Evolutionary conservation across 345 rosid species (phyloP), one percentile per base, ranked within the genome.

Genomic region (Laguncularia racemosa): DNA sequence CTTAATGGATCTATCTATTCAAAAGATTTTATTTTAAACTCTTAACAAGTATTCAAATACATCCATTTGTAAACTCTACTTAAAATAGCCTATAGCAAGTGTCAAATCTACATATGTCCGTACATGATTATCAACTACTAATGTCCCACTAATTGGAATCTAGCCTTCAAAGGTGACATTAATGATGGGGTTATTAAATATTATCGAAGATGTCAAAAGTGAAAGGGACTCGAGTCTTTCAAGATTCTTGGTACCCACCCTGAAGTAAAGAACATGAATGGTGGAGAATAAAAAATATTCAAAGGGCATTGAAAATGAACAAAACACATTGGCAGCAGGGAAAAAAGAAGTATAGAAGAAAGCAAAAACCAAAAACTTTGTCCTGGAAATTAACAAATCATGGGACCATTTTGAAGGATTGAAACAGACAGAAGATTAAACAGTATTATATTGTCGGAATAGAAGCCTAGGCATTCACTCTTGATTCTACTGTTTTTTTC

Each of bases 221-320:
- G 73, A 56, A 43, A 62, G 61, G 40, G 59, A 7, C 26, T 20
- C 9, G 23, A 56, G 58, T 33, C 18, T 33, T 33, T 33, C 57
- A 60, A 66, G 76, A 78, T 73, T 76, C 82, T 55, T 40, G 20
- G 74, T 66, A 58, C 70, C 74, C 73, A 55, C 68, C 58, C 20
- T 44, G 56, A 62, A 71, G 73, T 53, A 55, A 74, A 13, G 40
- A 54, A 52, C 57, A 17, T 15, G 23, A 54, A 48, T 57, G 64
- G 23, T 17, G 67, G 63, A 20, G 56, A 61, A 64, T 61, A 57
- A 46, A 56, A 71, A 60, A 54, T 67, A 49, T 55, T 52, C 26
- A 50, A 63, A 19, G 40, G 65, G 44, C 16, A 33, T 33, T 33
- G 40, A 33, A 33, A 54, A 17, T 14, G 53, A 40, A 23, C 4